Evolutionary conservation across 768 basidiomycete genomes (phyloP).

Genomic region (Kwoniella europaea): DNA sequence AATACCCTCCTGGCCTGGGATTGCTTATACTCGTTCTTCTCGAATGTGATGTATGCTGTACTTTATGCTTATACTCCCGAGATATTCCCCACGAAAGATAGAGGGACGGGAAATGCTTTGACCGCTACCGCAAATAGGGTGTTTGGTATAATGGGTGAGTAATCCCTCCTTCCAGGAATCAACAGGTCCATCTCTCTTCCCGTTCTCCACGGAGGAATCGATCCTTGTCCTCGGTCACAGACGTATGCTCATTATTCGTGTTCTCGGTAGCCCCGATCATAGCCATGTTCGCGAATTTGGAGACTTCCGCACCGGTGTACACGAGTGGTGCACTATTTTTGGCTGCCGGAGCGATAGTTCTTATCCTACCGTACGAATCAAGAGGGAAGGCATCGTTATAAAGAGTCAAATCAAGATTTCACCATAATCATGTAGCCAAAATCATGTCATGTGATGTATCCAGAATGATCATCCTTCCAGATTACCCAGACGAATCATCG

Average conservation of each 20-base stretch:
- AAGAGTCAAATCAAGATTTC: no score
- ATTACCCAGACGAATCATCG: no score
- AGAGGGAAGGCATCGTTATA: constrained; percentile 65
- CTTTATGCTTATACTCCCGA: constrained; percentile 69
- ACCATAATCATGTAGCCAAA: no score
- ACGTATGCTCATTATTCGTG: not conserved
- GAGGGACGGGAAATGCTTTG: constrained; percentile 66
- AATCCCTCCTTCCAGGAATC: constrained; percentile 56
- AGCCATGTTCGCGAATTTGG: constrained; percentile 42
- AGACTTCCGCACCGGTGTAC: constrained; percentile 70
- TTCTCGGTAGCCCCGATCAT: constrained; percentile 32
- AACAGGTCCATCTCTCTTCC: no score
- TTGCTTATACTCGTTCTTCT: constrained; percentile 72
- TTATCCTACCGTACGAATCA: constrained; percentile 75
- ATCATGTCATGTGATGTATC: no score
- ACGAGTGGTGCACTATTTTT: constrained; percentile 71
- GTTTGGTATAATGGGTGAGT: constrained; percentile 70
- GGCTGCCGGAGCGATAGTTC: constrained; percentile 66
- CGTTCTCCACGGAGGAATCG: no score
- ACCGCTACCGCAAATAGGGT: constrained; percentile 65
- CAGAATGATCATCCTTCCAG: no score
- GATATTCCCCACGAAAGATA: constrained; percentile 67
- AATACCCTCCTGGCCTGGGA: constrained; percentile 77
- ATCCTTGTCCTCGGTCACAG: no score
- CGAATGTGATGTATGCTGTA: constrained; percentile 63